Conservation (phyloP, 2,329 filamentous ascomycete species). For the Paecilomyces sp. region DNA sequence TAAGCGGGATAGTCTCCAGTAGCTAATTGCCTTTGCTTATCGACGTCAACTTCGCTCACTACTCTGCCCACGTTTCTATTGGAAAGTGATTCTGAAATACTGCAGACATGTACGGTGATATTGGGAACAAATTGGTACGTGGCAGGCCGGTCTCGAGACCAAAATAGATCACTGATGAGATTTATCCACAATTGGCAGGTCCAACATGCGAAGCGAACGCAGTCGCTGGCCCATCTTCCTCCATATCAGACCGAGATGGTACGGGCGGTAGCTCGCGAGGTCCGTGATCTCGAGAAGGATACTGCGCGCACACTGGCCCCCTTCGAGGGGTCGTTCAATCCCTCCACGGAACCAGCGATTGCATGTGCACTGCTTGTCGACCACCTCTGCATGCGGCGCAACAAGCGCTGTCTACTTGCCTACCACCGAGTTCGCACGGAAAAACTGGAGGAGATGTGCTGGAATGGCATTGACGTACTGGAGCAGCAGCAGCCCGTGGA, state of each 20-base stretch:
- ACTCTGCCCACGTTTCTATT: neutral
- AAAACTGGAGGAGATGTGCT: conserved; percentile 88
- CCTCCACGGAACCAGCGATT: conserved; percentile 70
- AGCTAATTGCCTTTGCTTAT: neutral
- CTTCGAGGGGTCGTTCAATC: conserved; percentile 80
- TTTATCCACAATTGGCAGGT: conserved; percentile 49
- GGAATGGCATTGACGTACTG: conserved; percentile 78
- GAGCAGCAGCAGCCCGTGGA: conserved; percentile 54
- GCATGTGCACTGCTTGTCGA: conserved; percentile 88
- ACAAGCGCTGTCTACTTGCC: conserved; percentile 90
- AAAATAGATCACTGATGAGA: neutral
- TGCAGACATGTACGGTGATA: conserved; percentile 70
- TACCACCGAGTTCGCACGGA: conserved; percentile 88
- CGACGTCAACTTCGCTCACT: neutral
- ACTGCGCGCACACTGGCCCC: conserved; percentile 71
- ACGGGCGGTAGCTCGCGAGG: conserved; percentile 79
- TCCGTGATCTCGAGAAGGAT: conserved; percentile 86
- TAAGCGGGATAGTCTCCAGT: neutral
- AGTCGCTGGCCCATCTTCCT: conserved; percentile 76
- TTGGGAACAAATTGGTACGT: conserved; percentile 76
- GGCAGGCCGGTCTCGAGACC: neutral
- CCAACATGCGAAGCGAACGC: conserved; percentile 90
- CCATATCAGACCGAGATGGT: conserved; percentile 90
- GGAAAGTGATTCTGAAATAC: neutral
- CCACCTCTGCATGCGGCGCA: conserved; percentile 88